Conservation (phyloP, 1,139 yeast species). For the Hyphopichia pseudoburtonii region DNA sequence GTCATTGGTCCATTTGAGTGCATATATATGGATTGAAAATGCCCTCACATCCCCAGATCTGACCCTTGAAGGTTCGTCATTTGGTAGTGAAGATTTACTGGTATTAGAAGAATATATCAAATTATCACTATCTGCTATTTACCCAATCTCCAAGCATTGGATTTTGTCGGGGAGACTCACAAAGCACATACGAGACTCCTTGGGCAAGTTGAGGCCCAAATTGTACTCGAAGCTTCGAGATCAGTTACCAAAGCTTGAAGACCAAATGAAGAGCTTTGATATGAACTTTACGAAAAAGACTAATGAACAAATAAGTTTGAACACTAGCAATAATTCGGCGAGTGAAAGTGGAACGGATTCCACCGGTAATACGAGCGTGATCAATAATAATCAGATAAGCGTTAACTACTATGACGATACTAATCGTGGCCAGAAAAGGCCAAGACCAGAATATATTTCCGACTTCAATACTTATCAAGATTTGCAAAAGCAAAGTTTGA, state of each 20-base stretch:
- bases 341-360: not conserved
- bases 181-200: conserved; percentile 42
- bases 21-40: conserved; percentile 49
- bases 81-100: conserved; percentile 33
- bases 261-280: not conserved
- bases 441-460: not conserved
- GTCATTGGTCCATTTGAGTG: conserved; percentile 48
- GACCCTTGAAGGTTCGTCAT: conserved; percentile 3
- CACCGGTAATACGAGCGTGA: not conserved
- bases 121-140: conserved; percentile 45
- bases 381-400: not conserved
- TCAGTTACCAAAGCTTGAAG: conserved; percentile 15
- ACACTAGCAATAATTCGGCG: not conserved
- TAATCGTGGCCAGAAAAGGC: conserved; percentile 1
- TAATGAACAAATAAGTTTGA: too few relatives aligned
- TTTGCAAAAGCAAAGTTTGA: not conserved
- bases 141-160: conserved; percentile 50
- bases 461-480: conserved; percentile 2
- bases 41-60: conserved; percentile 12
- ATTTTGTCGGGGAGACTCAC: conserved; percentile 46
- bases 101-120: conserved; percentile 48
- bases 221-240: conserved; percentile 22
- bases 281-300: too few relatives aligned
- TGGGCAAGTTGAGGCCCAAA: conserved; percentile 27
- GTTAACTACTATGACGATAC: not conserved